Base-by-base conservation (phyloP, 352 stramenopile species). In the Pythium phragmitis region DNA sequence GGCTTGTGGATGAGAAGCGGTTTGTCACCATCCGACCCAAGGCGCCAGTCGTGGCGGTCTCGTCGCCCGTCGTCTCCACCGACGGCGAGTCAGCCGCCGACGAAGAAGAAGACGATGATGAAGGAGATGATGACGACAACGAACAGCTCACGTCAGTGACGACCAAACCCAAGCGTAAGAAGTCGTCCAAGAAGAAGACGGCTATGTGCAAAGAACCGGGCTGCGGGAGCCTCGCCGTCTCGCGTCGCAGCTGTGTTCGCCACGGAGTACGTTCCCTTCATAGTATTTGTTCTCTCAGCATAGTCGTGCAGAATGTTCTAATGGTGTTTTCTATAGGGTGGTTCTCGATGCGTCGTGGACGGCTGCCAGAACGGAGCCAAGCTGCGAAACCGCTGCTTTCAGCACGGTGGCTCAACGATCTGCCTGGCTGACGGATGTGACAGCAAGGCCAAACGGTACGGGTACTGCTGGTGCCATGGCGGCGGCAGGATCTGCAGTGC, bases 401-500 rank as follows among this genome's bases (percentile, higher is more conserved):
- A 91, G 67, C 82, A 91, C 69, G 81, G 79, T 33, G 81, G 81
- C 42, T 88, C 75, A 34, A 89, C 87, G 37, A 87, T 75, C 39
- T 93, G 85, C 70, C 66, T 78, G 28, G 72, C 79, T 13, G 73
- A 85, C 2, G 73, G 77, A 41, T 93, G 85, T 72, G 75, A 62
- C 54, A 77, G 76, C 64, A 89, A 89, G 52, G 82, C 85, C 66
- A 91, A 91, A 66, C 82, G 82, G n/a, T 89, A 89, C 63, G 85
- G 85, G 53, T 81, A 88, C 68, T 93, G 85, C 72, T 91, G 82
- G 77, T 89, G 82, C 21, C 85, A 93, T 36, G 83, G 83, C 51
- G 85, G 85, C 54, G 85, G 82, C 42, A 74, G 75, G 55, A 88
- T 90, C 60, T 94, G 85, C 61, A 77, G 77, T 37, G 49, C 70